These are phyloP conservation scores for Talaromyces proteolyticus DNA, from an alignment of 495 filamentous ascomycete genomes.

Conservation along the genomic window DNA sequence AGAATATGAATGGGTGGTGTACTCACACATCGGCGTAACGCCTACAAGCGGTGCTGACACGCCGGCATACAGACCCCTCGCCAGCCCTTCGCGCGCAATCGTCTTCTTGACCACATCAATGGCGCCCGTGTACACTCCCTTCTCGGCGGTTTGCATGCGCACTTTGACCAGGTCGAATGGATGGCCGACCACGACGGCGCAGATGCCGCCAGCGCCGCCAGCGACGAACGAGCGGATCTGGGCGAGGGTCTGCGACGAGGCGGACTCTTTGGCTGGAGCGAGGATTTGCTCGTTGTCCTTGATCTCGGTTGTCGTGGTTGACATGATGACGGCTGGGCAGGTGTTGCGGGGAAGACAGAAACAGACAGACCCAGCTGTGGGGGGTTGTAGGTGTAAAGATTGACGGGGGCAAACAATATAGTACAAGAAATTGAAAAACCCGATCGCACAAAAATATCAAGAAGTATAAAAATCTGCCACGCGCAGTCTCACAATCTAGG, in stretches of 20 bases:
- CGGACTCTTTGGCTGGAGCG: constrained; percentile 3
- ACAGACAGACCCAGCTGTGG: no score
- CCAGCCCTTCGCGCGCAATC: constrained; percentile 78
- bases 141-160: constrained; percentile 90
- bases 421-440: no score
- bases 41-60: constrained; percentile 91
- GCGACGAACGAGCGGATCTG: constrained; percentile 76
- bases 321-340: background rate
- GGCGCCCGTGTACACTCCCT: constrained; percentile 83
- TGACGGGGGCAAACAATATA: no score
- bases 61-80: constrained; percentile 89
- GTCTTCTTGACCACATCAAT: constrained; percentile 89
- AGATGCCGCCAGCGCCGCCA: constrained; percentile 89
- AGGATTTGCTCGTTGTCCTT: constrained; percentile 3
- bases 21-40: constrained; percentile 98
- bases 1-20: no score
- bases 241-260: constrained; percentile 23
- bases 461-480: no score
- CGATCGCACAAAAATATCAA: no score
- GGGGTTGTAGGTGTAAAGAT: no score
- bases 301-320: background rate
- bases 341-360: background rate
- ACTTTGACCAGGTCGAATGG: constrained; percentile 98
- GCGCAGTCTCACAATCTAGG: no score
- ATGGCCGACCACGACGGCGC: constrained; percentile 88